Base-by-base conservation (phyloP, 805 yeast species). In the Yamadazyma kitorensis region DNA sequence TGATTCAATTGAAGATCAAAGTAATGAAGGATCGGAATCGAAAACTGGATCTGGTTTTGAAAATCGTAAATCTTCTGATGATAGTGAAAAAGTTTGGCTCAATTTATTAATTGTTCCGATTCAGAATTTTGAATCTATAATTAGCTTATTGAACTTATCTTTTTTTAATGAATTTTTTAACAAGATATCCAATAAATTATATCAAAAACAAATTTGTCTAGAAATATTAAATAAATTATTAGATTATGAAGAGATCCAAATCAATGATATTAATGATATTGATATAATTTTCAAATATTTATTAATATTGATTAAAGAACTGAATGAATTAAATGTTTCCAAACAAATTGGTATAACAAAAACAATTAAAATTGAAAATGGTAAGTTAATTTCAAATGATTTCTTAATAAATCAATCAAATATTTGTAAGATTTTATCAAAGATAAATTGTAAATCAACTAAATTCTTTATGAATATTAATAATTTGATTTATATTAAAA, bases 361-460 rank as follows among this genome's bases (percentile, higher is more conserved):
- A 27, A 51, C 68, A 0, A 46, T 64, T 25, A 52, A 49, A 33
- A 37, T 61, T 5, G 54, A 54, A 19, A 51, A 48, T 29, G 62
- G 55, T 6, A 54, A 43, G 15, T 37, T 44, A 18, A 40, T 64
- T 4, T 51, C 64, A 3, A 56, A 52, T 22, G 77, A 69, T 5
- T 65, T 65, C 39, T 50, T 68, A 17, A 45, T 49, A 7, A 70
- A 69, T 29, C 83, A 78, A 47, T 85, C 83, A 47, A 70, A 72
- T 36, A 55, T 91, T 3, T 80, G 91, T 14, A 82, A 83, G 48
- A 55, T 86, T 9, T 63, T 86, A 3, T 93, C 83, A 50, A 64
- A 84, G 40, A 54, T 88, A 4, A 67, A 69, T 39, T 63, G 62
- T 26, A 39, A 39, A 16, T 35, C 44, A 0, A 16, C 18, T 8